Conservation (phyloP, 306 rosid genomes). For the Gastrolobium bilobum region DNA sequence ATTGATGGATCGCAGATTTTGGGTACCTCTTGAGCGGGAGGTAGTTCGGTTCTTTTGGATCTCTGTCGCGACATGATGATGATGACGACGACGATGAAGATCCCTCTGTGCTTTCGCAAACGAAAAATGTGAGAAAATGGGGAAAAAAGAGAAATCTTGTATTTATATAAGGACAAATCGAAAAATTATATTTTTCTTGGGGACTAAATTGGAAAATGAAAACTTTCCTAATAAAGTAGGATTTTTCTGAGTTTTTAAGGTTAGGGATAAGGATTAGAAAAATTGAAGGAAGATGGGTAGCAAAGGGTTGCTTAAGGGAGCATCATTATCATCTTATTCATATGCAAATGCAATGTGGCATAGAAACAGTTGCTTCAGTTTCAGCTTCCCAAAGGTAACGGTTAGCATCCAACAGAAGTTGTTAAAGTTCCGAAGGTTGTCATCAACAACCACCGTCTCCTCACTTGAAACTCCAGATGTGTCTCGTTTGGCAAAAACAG, state of each 20-base stretch:
- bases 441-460: conserved; percentile 44
- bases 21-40: conserved; percentile 82
- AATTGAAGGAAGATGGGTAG: conserved; percentile 35
- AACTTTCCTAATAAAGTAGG: neutral
- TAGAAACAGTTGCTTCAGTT: neutral
- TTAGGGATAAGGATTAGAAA: conserved; percentile 35
- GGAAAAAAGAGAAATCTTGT: neutral
- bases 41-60: conserved; percentile 67
- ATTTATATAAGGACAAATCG: conserved; percentile 28
- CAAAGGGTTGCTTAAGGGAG: conserved; percentile 46
- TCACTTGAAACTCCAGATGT: conserved; percentile 80
- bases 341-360: conserved; percentile 31
- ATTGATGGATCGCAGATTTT: neutral
- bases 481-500: conserved; percentile 76
- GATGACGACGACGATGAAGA: conserved; percentile 43
- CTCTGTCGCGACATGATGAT: conserved; percentile 74
- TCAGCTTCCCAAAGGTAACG: neutral
- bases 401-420: conserved; percentile 28
- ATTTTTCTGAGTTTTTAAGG: neutral
- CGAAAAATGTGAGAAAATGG: conserved; percentile 4
- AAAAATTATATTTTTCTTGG: neutral
- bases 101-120: conserved; percentile 41
- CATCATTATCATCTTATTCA: conserved; percentile 20
- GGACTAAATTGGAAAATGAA: conserved; percentile 43
- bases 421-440: conserved; percentile 45